phyloP scores from a whole-genome alignment of 805 yeast species.

The Barnettozyma wickerhamii region DNA sequence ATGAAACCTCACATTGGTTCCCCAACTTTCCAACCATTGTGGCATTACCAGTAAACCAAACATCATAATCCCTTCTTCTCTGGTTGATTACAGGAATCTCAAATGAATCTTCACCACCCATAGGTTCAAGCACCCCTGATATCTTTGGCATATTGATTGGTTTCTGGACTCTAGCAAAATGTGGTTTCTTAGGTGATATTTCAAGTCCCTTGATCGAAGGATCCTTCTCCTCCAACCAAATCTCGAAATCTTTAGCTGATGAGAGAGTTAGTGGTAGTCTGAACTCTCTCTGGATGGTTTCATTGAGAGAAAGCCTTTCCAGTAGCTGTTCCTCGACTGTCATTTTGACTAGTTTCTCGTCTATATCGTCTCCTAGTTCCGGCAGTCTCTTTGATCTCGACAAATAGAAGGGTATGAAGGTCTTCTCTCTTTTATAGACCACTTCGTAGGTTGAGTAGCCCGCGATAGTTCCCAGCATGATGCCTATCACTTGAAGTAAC shows the following conservation, averaged over 20 bases:
- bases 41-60: conserved; percentile 20
- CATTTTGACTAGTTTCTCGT: conserved; percentile 13
- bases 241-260: conserved; percentile 16
- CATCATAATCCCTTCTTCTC: conserved; percentile 12
- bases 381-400: conserved; percentile 16
- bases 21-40: conserved; percentile 18
- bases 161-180: conserved; percentile 13
- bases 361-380: conserved; percentile 11
- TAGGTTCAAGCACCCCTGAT: conserved; percentile 17
- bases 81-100: conserved; percentile 20
- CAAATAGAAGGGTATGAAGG: conserved; percentile 22
- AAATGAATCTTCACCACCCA: conserved; percentile 20
- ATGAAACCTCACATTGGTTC: conserved; percentile 16
- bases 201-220: conserved; percentile 21
- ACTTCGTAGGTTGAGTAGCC: conserved; percentile 17
- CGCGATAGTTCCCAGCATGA: conserved; percentile 16
- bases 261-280: conserved; percentile 18
- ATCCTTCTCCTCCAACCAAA: conserved; percentile 22
- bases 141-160: conserved; percentile 17
- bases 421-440: conserved; percentile 12
- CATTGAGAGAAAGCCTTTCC: conserved; percentile 21
- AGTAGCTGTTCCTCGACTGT: conserved; percentile 23
- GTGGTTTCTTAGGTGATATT: conserved; percentile 19
- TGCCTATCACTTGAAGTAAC: conserved; percentile 2
- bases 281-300: conserved; percentile 15